Conservation (phyloP, 1,284 basidiomycete genomes). For the Puccinia hordei region DNA sequence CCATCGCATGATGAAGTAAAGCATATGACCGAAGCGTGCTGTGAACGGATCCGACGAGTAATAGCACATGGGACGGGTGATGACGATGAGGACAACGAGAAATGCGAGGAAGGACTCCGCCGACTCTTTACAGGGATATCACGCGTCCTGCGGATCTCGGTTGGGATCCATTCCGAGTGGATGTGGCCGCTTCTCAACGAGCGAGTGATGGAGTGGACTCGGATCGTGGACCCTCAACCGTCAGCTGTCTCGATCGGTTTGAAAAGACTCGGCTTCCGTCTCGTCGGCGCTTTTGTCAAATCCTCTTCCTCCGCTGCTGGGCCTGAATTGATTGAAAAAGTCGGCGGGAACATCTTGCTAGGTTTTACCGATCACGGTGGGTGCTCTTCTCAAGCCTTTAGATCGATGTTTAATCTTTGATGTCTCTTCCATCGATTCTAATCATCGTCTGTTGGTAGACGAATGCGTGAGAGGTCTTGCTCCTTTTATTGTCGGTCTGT, state of each 20-base stretch:
- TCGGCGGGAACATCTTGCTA: constrained; percentile 14
- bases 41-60: constrained; percentile 1
- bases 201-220: constrained; percentile 16
- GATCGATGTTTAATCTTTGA: not conserved
- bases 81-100: not conserved
- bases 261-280: constrained; percentile 28
- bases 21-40: constrained; percentile 23
- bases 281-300: constrained; percentile 31
- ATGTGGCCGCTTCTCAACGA: constrained; percentile 23
- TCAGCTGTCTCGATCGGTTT: constrained; percentile 23
- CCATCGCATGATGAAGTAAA: constrained; percentile 22
- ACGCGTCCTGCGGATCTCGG: constrained; percentile 15
- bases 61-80: constrained; percentile 4
- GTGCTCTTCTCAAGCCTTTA: not conserved
- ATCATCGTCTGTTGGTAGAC: constrained; percentile 12
- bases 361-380: constrained; percentile 20
- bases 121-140: constrained; percentile 29
- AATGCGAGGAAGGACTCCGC: not conserved
- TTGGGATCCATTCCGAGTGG: constrained; percentile 18
- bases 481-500: constrained; percentile 40
- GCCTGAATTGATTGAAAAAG: constrained; percentile 19
- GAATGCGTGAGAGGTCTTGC: constrained; percentile 32
- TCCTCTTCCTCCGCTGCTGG: not conserved
- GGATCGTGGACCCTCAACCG: not conserved
- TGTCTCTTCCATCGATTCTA: not conserved